These are phyloP conservation scores for Pholiota molesta DNA, from an alignment of 768 basidiomycete species.

Conservation along the genomic window DNA sequence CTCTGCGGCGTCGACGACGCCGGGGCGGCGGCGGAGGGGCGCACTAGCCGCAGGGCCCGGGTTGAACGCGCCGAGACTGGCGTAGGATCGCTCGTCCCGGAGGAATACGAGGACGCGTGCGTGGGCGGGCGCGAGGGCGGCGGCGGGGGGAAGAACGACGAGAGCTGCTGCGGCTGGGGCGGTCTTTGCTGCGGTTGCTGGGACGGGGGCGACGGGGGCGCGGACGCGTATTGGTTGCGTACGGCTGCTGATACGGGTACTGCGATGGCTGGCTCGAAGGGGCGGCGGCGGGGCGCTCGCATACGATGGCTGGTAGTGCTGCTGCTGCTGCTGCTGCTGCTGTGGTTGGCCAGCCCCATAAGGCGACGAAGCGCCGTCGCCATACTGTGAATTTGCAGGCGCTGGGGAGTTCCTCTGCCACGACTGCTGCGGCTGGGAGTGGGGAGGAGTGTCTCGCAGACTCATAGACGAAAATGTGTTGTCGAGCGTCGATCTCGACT, in stretches of 20 bases:
- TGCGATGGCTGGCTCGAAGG: conserved; percentile 23
- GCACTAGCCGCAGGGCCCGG: conserved; percentile 22
- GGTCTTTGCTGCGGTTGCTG: conserved; percentile 20
- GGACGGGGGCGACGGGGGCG: conserved; percentile 20
- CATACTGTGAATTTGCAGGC: conserved; percentile 23
- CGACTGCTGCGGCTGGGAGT: conserved; percentile 12
- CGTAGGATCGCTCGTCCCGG: conserved; percentile 37
- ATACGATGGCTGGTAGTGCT: conserved; percentile 16
- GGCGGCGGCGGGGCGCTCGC: conserved; percentile 25
- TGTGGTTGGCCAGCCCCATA: conserved; percentile 15
- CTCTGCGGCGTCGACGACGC: conserved; percentile 1
- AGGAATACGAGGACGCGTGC: conserved; percentile 21
- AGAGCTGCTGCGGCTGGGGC: conserved; percentile 22
- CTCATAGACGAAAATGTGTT: conserved; percentile 62
- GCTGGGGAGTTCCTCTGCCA: conserved; percentile 29
- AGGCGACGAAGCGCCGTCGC: conserved; percentile 13
- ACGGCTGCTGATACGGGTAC: conserved; percentile 19
- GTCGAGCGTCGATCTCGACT: conserved; percentile 40
- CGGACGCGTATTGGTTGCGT: conserved; percentile 21
- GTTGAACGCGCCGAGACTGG: conserved; percentile 38
- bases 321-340: conserved; percentile 19
- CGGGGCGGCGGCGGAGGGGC: conserved; percentile 21
- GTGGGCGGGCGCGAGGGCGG: conserved; percentile 32
- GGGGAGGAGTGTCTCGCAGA: conserved; percentile 32
- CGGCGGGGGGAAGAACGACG: conserved; percentile 32